A percentile compares a stretch with the other conserved stretches of the same genome.
Evolutionary conservation across 1,284 basidiomycete species (phyloP).

Genomic region (Ceratobasidium sp.): DNA sequence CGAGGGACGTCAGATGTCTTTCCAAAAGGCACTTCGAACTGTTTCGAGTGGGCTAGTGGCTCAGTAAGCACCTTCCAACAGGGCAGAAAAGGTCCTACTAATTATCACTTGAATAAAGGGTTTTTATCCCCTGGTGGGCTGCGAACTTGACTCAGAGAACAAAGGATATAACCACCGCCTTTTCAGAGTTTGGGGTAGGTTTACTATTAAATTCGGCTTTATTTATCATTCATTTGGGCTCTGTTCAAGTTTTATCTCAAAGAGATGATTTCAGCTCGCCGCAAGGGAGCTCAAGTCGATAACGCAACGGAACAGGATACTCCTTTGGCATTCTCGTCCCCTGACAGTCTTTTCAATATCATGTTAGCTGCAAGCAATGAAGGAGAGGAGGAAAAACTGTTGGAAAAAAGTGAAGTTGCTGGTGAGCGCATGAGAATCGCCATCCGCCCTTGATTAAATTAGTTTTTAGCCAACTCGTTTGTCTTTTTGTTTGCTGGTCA

Average conservation of each 20-base stretch:
- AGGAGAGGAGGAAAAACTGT: not conserved
- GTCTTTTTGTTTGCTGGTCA: constrained; percentile 23
- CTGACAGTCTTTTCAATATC: constrained; percentile 21
- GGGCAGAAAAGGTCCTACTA: not conserved
- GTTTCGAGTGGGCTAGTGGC: not conserved
- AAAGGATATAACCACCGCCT: constrained; percentile 7
- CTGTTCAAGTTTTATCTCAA: not conserved
- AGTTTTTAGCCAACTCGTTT: constrained; percentile 5
- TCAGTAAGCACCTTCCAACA: not conserved
- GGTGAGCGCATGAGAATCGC: not conserved
- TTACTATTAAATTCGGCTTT: not conserved
- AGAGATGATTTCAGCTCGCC: constrained; percentile 1
- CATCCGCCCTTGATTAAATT: not conserved
- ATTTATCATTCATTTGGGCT: not conserved
- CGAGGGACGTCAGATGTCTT: constrained; percentile 2
- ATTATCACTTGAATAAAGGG: not conserved
- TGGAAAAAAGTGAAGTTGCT: constrained; percentile 4
- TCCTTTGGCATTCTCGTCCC: not conserved
- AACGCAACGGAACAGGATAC: not conserved
- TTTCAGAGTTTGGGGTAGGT: constrained; percentile 3
- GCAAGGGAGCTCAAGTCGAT: not conserved
- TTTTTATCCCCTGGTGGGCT: constrained; percentile 6
- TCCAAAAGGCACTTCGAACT: not conserved
- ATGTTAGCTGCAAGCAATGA: constrained; percentile 9
- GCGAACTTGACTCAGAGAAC: not conserved